A percentile compares a stretch with the other conserved stretches of the same genome.
Evolutionary conservation across 495 filamentous ascomycete species (phyloP).

Genomic region (Lophium mytilinum): DNA sequence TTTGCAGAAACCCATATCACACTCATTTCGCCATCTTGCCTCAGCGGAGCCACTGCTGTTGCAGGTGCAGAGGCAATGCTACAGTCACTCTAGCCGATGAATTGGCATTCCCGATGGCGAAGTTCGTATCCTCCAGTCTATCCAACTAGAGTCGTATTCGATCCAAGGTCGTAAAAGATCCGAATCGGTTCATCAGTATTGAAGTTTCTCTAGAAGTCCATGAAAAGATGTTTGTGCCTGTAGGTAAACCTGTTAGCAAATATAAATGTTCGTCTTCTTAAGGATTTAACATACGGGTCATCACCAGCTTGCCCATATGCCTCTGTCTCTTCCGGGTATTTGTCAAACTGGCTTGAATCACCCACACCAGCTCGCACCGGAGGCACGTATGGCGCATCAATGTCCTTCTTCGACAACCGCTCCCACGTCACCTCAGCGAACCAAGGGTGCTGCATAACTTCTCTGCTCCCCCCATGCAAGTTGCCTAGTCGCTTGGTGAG

Average conservation of each 20-base stretch:
- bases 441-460: conserved; percentile 94
- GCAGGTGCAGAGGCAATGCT: too few relatives aligned
- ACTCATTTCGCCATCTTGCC: too few relatives aligned
- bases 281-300: conserved; percentile 62
- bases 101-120: too few relatives aligned
- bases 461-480: conserved; percentile 79
- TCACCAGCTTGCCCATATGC: conserved; percentile 68
- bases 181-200: background rate
- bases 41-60: too few relatives aligned
- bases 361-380: conserved; percentile 87
- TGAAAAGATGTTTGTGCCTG: conserved; percentile 24
- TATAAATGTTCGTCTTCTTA: background rate
- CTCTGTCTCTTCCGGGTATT: conserved; percentile 94
- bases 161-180: background rate
- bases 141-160: too few relatives aligned
- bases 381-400: conserved; percentile 97
- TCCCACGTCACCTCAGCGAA: conserved; percentile 99
- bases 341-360: conserved; percentile 95
- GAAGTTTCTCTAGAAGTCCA: conserved; percentile 4
- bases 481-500: conserved; percentile 93
- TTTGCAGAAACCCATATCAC: too few relatives aligned
- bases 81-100: too few relatives aligned
- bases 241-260: conserved; percentile 2
- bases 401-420: conserved; percentile 83
- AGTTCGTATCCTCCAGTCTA: too few relatives aligned